Conservation (phyloP, 2,329 filamentous ascomycete species). For the Orbilia quercus region DNA sequence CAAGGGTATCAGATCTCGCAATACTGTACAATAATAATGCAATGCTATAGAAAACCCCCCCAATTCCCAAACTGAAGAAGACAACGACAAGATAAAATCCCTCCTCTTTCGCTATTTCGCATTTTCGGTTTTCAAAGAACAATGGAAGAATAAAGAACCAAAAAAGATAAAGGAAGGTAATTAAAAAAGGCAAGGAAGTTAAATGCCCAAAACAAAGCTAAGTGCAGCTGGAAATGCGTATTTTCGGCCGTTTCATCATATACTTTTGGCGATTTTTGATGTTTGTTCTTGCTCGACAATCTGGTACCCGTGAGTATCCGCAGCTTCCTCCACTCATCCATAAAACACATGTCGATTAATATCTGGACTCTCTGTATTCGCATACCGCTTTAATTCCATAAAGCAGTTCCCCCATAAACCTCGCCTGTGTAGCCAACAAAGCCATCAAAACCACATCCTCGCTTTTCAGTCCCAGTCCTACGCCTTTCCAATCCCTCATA, state of each 20-base stretch:
- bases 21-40: conserved; percentile 40
- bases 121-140: conserved; percentile 7
- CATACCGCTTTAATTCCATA: conserved; percentile 59
- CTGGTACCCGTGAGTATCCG: neutral
- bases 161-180: neutral
- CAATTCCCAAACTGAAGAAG: conserved; percentile 8
- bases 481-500: conserved; percentile 58
- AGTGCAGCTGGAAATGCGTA: conserved; percentile 2
- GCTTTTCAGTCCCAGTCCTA: conserved; percentile 56
- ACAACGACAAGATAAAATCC: neutral
- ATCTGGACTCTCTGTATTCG: conserved; percentile 57
- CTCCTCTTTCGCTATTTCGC: conserved; percentile 9
- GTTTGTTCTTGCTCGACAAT: neutral
- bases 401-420: conserved; percentile 59
- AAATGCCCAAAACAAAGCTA: neutral
- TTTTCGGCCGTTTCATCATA: conserved; percentile 37
- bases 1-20: conserved; percentile 46
- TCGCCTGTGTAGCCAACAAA: conserved; percentile 58
- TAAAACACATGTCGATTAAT: conserved; percentile 5
- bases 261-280: neutral
- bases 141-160: too few relatives aligned
- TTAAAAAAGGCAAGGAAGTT: neutral
- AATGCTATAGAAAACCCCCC: neutral
- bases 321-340: neutral
- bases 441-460: conserved; percentile 58